Base-by-base conservation (phyloP, 495 filamentous ascomycete species). In the Amniculicola lignicola region DNA sequence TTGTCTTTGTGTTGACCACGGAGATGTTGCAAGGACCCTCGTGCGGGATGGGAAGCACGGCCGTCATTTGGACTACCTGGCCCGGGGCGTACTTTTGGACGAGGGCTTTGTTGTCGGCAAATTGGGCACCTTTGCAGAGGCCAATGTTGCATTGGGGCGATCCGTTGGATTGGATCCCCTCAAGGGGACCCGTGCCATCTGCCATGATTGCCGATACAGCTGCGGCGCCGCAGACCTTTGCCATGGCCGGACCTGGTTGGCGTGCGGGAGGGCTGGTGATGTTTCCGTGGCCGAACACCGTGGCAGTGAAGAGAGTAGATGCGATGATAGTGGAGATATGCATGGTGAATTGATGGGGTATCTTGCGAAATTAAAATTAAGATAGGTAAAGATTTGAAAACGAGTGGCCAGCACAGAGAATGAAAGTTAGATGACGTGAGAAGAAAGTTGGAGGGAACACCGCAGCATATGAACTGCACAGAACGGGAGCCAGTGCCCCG, bases 101-200 rank as follows among this genome's bases (percentile, higher is more conserved):
- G 18, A 29, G 23, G 18, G 21, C 37, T 25, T 35, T 21, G 49
- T 59, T 59, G 48, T 59, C 56, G 24, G 51, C 57, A 23, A 54
- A 55, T 36, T 61, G 57, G 29, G 51, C 50, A 19, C 57, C 57
- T 49, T 61, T 61, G 57, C 57, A 61, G 16, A 61, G 31, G 51
- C 43, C 41, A 33, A 61, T 54, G 51, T 61, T 61, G 45, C 57
- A 50, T 4, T 50, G 22, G 3, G 47, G 46, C 15, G 46, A 24
- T 14, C 41, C 45, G 47, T 52, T 59, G 38, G 31, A 51, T 6
- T 19, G 55, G 16, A 51, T 51, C 37, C 51, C 51, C 44, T 54
- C 57, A 7, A 54, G 24, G 2, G 50, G 51, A 7, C 50, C 50
- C 16, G 57, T 61, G 2, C 44, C 44, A 44, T 61, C 57, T 16